phyloP scores from a whole-genome alignment of 495 filamentous ascomycete genomes.

The Pseudevernia furfuracea region DNA sequence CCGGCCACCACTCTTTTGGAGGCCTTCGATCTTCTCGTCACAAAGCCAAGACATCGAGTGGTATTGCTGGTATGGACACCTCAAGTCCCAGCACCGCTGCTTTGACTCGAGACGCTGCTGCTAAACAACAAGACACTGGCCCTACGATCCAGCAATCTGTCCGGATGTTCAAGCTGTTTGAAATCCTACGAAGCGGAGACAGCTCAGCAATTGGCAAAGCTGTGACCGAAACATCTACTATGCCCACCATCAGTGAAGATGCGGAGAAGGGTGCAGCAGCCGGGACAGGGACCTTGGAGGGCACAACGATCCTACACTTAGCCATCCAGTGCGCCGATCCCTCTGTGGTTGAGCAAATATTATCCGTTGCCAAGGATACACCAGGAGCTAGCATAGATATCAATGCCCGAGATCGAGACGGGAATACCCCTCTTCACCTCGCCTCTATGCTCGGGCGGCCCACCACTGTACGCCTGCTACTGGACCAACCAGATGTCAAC shows the following conservation, averaged over 20 bases:
- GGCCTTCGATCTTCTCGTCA: conserved; percentile 24
- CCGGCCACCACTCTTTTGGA: conserved; percentile 25
- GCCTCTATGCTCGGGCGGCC: conserved; percentile 74
- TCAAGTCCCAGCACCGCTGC: conserved; percentile 31
- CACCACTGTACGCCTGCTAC: conserved; percentile 68
- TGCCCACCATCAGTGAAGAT: conserved; percentile 36
- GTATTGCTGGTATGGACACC: conserved; percentile 19
- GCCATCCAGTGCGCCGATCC: conserved; percentile 95
- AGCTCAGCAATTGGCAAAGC: conserved; percentile 83
- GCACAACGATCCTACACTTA: conserved; percentile 82
- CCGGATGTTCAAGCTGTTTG: conserved; percentile 85
- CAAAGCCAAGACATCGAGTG: conserved; percentile 19
- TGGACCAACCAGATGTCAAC: conserved; percentile 74
- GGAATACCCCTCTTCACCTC: conserved; percentile 87
- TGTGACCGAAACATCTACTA: conserved; percentile 55
- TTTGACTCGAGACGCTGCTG: conserved; percentile 32
- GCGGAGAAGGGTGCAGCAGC: conserved; percentile 40
- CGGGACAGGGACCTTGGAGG: conserved; percentile 48
- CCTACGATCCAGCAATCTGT: conserved; percentile 87
- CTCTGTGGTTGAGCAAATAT: conserved; percentile 90
- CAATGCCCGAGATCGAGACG: conserved; percentile 84
- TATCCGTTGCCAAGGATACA: conserved; percentile 58
- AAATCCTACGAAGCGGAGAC: conserved; percentile 82
- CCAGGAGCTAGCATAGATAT: conserved; percentile 58
- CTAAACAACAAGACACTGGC: conserved; percentile 32